phyloP scores from a whole-genome alignment of 2,329 filamentous ascomycete genomes.

The Phialemoniopsis sp. region DNA sequence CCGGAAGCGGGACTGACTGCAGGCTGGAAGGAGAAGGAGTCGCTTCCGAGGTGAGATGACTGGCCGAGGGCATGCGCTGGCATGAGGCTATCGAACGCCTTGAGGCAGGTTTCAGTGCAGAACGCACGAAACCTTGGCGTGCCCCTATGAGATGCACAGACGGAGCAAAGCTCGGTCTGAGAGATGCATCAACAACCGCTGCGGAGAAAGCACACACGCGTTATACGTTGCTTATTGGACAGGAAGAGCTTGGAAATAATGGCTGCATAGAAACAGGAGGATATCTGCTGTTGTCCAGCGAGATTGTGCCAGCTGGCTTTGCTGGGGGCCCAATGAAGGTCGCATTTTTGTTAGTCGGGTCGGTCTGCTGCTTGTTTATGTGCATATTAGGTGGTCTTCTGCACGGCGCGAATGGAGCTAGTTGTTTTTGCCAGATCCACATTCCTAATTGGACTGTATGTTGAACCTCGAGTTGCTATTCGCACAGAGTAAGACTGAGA shows the following conservation, averaged over 20 bases:
- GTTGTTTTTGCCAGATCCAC: slow-evolving; percentile 18
- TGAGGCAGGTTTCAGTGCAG: too few species aligned
- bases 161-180: background rate
- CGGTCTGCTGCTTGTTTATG: slow-evolving; percentile 19
- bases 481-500: too few species aligned
- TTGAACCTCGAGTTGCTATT: slow-evolving; percentile 2
- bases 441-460: slow-evolving; percentile 16
- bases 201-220: slow-evolving; percentile 10
- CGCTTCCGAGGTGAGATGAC: background rate
- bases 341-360: slow-evolving; percentile 9
- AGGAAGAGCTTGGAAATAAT: slow-evolving; percentile 6
- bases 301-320: slow-evolving; percentile 42
- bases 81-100: too few species aligned
- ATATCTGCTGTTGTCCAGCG: slow-evolving; percentile 32
- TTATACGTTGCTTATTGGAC: slow-evolving; percentile 5
- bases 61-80: background rate
- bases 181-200: slow-evolving; percentile 5
- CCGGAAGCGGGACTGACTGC: slow-evolving; percentile 17
- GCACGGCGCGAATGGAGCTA: slow-evolving; percentile 19
- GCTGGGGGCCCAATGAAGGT: slow-evolving; percentile 29
- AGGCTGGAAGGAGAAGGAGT: background rate
- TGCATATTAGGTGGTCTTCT: slow-evolving; percentile 27
- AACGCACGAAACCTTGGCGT: too few species aligned
- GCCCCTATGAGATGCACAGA: too few species aligned
- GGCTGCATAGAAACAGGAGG: slow-evolving; percentile 14